Evolutionary conservation across 2,329 filamentous ascomycete species (phyloP).

Genomic region (Fusarium sulawesiense): DNA sequence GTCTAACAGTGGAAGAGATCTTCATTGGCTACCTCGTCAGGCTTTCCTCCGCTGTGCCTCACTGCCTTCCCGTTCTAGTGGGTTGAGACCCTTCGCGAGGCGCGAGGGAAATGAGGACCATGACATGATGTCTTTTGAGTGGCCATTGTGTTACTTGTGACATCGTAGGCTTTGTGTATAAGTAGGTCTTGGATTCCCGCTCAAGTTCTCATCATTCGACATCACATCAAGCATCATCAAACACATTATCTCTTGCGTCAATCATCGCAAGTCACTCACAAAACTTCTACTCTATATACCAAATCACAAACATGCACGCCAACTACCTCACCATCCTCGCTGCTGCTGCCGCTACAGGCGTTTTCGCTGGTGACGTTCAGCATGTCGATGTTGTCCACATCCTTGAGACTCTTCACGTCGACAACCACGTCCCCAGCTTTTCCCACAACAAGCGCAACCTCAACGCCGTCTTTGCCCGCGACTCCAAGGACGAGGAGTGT

Average conservation of each 20-base stretch:
- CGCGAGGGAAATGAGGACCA: background rate
- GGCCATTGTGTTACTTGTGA: background rate
- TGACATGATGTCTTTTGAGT: background rate
- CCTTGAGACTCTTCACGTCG: constrained; percentile 28
- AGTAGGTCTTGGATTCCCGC: background rate
- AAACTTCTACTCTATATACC: background rate
- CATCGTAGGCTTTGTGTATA: background rate
- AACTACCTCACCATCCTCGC: constrained; percentile 18
- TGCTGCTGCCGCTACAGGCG: constrained; percentile 16
- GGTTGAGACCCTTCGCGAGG: background rate
- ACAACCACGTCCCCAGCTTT: constrained; percentile 14
- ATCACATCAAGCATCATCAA: background rate
- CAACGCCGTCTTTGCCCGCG: constrained; percentile 20
- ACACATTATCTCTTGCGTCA: background rate
- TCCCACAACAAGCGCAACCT: constrained; percentile 27
- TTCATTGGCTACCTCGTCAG: background rate
- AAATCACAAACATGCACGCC: constrained; percentile 13
- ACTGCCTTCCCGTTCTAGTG: background rate
- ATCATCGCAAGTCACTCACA: background rate
- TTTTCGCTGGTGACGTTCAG: constrained; percentile 9
- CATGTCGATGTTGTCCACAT: constrained; percentile 28
- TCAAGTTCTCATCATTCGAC: background rate
- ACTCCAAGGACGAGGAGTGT: background rate
- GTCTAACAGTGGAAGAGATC: background rate
- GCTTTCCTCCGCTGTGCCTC: constrained; percentile 16